phyloP scores from a whole-genome alignment of 75 land plant genomes.

The Gnetum montanum region DNA sequence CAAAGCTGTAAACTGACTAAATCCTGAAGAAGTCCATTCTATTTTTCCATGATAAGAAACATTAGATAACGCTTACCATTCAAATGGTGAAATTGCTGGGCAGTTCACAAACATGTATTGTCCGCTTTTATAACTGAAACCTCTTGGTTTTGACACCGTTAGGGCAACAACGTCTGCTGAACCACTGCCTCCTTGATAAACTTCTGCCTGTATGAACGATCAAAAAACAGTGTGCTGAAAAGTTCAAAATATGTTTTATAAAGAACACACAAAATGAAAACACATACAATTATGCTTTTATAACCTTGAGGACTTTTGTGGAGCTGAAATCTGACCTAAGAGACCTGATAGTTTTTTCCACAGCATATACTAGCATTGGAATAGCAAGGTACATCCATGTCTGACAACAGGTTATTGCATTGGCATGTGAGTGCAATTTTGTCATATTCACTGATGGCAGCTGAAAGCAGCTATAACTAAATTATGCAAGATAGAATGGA shows the following conservation, averaged over 20 bases:
- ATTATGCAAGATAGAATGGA: neutral
- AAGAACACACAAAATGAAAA: no score
- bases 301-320: constrained; percentile 46
- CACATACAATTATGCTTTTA: neutral
- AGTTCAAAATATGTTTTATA: no score
- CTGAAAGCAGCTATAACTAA: neutral
- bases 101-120: constrained; percentile 62
- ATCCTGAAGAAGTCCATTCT: no score
- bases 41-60: no score
- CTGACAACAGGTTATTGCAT: no score
- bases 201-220: constrained; percentile 31
- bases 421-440: no score
- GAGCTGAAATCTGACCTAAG: constrained; percentile 35
- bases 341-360: constrained; percentile 30
- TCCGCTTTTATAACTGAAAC: constrained; percentile 56
- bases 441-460: no score
- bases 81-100: constrained; percentile 56
- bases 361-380: constrained; percentile 42
- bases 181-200: constrained; percentile 60
- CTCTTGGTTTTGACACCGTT: constrained; percentile 45
- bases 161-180: constrained; percentile 53
- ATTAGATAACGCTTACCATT: constrained; percentile 29
- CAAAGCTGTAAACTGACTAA: no score
- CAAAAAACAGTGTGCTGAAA: no score
- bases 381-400: constrained; percentile 69